Evolutionary conservation across 139 green algal genomes (phyloP).

Genomic region (Auxenochlorella protothecoides): DNA sequence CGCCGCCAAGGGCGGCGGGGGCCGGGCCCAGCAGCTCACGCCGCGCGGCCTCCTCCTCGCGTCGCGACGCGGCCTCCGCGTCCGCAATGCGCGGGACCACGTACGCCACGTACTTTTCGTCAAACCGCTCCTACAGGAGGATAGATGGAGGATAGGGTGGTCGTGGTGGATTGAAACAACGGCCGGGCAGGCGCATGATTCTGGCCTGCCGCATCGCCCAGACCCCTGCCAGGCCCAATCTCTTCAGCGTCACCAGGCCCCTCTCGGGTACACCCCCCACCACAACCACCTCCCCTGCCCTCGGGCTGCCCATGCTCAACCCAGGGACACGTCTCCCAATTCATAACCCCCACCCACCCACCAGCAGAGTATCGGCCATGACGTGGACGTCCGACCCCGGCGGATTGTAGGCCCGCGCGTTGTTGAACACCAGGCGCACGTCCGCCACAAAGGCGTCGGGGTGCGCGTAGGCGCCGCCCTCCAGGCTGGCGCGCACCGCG

Average conservation of each 20-base stretch:
- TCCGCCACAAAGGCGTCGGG: conserved; percentile 39
- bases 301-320: neutral
- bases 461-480: conserved; percentile 37
- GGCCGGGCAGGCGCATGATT: no score
- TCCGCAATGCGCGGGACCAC: conserved; percentile 35
- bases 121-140: conserved; percentile 39
- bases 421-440: conserved; percentile 63
- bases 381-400: conserved; percentile 65
- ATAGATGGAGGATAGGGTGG: neutral
- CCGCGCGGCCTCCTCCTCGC: conserved; percentile 13
- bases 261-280: no score
- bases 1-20: neutral
- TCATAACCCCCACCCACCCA: conserved; percentile 3
- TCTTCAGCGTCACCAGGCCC: no score
- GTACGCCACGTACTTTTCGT: conserved; percentile 35
- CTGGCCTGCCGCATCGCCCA: no score
- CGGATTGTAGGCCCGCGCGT: conserved; percentile 74
- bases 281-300: neutral
- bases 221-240: no score
- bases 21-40: conserved; percentile 2
- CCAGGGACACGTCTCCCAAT: neutral
- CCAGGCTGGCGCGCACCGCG: conserved; percentile 34
- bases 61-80: conserved; percentile 15
- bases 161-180: no score
- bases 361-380: conserved; percentile 68